A percentile compares a stretch with the other conserved stretches of the same genome.
Evolutionary conservation across 108 stramenopile species (phyloP).

Genomic region (Cylindrotheca fusiformis): DNA sequence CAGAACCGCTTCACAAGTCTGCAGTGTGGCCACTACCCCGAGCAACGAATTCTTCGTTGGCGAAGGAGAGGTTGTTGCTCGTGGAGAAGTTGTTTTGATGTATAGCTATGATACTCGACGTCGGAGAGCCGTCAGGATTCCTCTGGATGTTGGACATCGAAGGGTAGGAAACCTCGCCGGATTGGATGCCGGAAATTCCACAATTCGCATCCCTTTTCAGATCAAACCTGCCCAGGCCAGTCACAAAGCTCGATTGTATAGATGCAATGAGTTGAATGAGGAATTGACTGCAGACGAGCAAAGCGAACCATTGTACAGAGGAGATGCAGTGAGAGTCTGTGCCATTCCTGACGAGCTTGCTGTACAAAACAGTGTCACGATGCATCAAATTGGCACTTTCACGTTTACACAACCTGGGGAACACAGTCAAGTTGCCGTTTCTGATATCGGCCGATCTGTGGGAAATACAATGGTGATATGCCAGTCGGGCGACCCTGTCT

Average conservation of each 20-base stretch:
- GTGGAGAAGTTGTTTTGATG: background rate
- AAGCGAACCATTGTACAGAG: background rate
- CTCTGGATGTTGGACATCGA: background rate
- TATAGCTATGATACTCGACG: background rate
- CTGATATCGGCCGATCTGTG: background rate
- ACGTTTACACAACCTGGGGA: constrained; percentile 4
- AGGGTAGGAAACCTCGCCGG: background rate
- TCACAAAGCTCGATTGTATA: constrained; percentile 5
- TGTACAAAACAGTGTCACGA: background rate
- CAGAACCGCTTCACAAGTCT: background rate
- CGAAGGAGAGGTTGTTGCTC: background rate
- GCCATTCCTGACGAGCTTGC: constrained; percentile 7
- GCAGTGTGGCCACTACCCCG: background rate
- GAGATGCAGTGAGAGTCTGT: constrained; percentile 18
- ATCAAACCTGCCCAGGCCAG: background rate
- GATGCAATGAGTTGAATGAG: constrained; percentile 3
- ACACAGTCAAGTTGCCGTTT: constrained; percentile 6
- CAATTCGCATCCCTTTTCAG: background rate
- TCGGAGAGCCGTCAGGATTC: background rate
- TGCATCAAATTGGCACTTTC: constrained; percentile 10
- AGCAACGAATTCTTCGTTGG: background rate
- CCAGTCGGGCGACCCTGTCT: constrained; percentile 8
- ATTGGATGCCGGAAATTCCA: background rate
- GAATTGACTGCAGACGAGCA: constrained; percentile 8
- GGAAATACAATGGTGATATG: constrained; percentile 12